Evolutionary conservation across 257 asterid genomes (phyloP), one percentile per base, ranked within the genome.

Genomic region (Solanum microdontum): DNA sequence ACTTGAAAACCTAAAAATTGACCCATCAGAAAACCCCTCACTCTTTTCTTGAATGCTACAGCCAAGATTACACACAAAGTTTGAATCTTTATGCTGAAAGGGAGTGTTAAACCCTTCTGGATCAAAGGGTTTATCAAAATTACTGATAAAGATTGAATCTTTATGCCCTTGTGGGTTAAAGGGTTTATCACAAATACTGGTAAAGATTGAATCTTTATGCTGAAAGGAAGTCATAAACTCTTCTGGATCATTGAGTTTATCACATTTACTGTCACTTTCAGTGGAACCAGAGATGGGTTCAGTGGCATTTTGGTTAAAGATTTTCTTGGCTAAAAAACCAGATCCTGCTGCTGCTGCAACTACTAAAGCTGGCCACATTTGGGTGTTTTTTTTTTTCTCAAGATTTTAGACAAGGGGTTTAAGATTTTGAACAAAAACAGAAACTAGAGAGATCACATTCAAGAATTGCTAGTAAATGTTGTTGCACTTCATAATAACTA

Each of bases 321-420:
- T 89, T 85, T 89, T 93, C 90, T 93, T 95, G 82, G 98, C 98
- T 87, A 95, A 88, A 90, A 95, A 93, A 66, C 96, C 93, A 87
- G 98, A 94, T 88, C 98, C 98, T 80, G 98, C 96, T 23, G 92
- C 95, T 7, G 95, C 95, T 70, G 98, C 97, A 30, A 94, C 97
- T 11, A 91, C 66, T 86, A 95, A 84, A 55, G 92, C 91, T 91
- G 93, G 97, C 98, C 97, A 94, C 98, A 95, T 55, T 94, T 93
- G 75, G 51, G 84, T 8, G 36, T n/a, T 13, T 15, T 3, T 34
- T 3, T 34, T 3, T 37, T 45, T 73, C 28, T 30, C 17, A 40
- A 85, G n/a, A 75, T 55, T 12, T 73, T 34, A 89, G 75, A 30
- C 34, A 12, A 37, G 84, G 87, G 76, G 58, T 75, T 82, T 72